Conservation (phyloP, 1,284 basidiomycete genomes). For the Tylopilus sp. region DNA sequence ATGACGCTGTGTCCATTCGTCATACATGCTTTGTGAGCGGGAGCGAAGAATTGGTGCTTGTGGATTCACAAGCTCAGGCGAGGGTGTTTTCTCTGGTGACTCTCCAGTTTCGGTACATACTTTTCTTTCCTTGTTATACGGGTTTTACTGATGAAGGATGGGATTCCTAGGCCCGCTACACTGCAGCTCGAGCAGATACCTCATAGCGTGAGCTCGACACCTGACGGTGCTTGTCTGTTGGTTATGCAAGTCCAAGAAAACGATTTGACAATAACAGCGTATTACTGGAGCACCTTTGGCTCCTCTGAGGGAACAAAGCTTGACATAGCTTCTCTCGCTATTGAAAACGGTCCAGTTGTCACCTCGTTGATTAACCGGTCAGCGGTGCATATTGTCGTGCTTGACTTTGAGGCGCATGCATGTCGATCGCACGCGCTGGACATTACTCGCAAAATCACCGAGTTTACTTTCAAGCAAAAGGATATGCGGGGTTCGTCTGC, state of each 20-base stretch:
- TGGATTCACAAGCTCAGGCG: slow-evolving; percentile 53
- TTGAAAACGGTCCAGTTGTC: slow-evolving; percentile 28
- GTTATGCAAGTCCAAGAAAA: slow-evolving; percentile 39
- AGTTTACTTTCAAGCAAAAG: slow-evolving; percentile 64
- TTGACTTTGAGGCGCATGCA: slow-evolving; percentile 44
- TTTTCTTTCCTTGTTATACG: neutral
- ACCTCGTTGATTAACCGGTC: slow-evolving; percentile 59
- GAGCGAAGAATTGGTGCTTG: slow-evolving; percentile 60
- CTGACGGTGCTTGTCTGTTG: slow-evolving; percentile 66
- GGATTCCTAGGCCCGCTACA: slow-evolving; percentile 30
- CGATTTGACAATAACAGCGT: slow-evolving; percentile 25
- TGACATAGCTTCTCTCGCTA: slow-evolving; percentile 12
- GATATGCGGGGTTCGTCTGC: slow-evolving; percentile 21
- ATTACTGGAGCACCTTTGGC: slow-evolving; percentile 39
- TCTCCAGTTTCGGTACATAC: slow-evolving; percentile 59
- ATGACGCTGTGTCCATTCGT: slow-evolving; percentile 37
- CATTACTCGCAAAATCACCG: slow-evolving; percentile 65
- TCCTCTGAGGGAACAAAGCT: slow-evolving; percentile 32
- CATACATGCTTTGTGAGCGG: slow-evolving; percentile 51
- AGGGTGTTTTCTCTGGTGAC: slow-evolving; percentile 63
- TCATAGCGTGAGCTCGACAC: slow-evolving; percentile 48
- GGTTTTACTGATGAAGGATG: slow-evolving; percentile 5
- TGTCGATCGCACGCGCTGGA: slow-evolving; percentile 58
- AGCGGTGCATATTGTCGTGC: slow-evolving; percentile 53
- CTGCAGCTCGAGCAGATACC: slow-evolving; percentile 31